Conservation (phyloP, 1,284 basidiomycete species). For the Ustilago shanxiensis region DNA sequence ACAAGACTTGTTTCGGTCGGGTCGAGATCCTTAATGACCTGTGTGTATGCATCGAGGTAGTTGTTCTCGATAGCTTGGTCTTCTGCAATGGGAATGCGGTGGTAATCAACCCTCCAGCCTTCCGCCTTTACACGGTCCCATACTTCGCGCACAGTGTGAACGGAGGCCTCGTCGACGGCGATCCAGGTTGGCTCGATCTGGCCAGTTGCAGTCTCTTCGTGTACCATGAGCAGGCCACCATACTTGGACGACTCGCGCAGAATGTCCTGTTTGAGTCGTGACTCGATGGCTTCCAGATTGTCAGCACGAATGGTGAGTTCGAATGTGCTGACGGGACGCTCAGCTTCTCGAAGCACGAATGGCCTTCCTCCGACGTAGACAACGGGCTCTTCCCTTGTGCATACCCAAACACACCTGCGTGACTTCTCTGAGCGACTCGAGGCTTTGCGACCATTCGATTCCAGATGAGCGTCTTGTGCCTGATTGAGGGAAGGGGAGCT, state of each 20-base stretch:
- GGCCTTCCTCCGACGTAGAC: conserved; percentile 93
- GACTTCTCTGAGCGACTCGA: conserved; percentile 30
- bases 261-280: conserved; percentile 87
- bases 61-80: conserved; percentile 69
- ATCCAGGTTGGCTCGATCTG: conserved; percentile 87
- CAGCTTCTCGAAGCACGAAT: conserved; percentile 93
- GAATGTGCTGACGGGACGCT: conserved; percentile 84
- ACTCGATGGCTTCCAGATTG: conserved; percentile 95
- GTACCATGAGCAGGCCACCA: conserved; percentile 91
- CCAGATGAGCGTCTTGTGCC: background rate
- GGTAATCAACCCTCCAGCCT: conserved; percentile 82
- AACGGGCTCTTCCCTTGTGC: conserved; percentile 84
- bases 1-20: conserved; percentile 86
- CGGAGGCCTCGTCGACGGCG: conserved; percentile 84
- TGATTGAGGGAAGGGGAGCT: conserved; percentile 20
- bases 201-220: conserved; percentile 77
- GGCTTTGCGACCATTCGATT: background rate
- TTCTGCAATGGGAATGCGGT: conserved; percentile 87
- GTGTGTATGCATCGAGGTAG: conserved; percentile 87
- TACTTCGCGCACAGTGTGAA: conserved; percentile 88
- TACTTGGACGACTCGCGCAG: conserved; percentile 88
- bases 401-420: conserved; percentile 73
- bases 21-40: conserved; percentile 83
- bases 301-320: conserved; percentile 89
- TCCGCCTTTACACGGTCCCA: conserved; percentile 78